Percentiles rank a stretch among this genome's conserved stretches.
These are phyloP conservation scores for Corymbia calophylla DNA, from an alignment of 441 rosid species.

Conservation along the genomic window DNA sequence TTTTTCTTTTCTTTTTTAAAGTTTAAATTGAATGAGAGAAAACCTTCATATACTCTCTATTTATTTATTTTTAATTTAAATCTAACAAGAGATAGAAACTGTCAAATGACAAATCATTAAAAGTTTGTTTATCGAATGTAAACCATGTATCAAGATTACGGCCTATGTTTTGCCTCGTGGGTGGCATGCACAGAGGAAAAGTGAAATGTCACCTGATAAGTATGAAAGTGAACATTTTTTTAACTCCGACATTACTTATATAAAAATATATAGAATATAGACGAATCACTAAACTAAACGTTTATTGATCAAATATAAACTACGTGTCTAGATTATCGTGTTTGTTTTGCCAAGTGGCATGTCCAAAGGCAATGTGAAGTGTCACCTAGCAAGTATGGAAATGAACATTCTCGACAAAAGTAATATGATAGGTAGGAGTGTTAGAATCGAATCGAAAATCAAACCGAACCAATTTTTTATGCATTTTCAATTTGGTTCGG, in stretches of 20 bases:
- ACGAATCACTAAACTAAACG: not conserved
- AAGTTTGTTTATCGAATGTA: not conserved
- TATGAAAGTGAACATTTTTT: not conserved
- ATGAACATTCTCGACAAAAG: not conserved
- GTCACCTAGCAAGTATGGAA: not conserved
- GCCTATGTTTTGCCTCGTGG: not conserved
- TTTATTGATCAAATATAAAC: not conserved
- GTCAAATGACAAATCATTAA: not conserved
- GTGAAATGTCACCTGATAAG: not conserved
- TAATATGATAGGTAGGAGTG: not conserved
- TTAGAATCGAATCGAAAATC: not conserved
- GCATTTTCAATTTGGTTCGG: not conserved
- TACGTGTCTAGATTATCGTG: not conserved
- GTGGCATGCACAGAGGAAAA: not conserved
- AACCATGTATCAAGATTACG: not conserved
- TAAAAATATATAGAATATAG: not conserved
- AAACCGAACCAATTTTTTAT: too few relatives aligned
- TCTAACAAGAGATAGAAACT: not conserved
- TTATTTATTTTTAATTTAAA: not conserved
- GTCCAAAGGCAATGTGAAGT: not conserved
- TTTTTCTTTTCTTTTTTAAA: not conserved
- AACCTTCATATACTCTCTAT: not conserved
- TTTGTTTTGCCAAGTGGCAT: not conserved
- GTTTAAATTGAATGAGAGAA: not conserved
- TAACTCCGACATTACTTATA: not conserved